These are phyloP conservation scores for Epichloe sp. DNA, from an alignment of 2,329 filamentous ascomycete species.

Conservation along the genomic window DNA sequence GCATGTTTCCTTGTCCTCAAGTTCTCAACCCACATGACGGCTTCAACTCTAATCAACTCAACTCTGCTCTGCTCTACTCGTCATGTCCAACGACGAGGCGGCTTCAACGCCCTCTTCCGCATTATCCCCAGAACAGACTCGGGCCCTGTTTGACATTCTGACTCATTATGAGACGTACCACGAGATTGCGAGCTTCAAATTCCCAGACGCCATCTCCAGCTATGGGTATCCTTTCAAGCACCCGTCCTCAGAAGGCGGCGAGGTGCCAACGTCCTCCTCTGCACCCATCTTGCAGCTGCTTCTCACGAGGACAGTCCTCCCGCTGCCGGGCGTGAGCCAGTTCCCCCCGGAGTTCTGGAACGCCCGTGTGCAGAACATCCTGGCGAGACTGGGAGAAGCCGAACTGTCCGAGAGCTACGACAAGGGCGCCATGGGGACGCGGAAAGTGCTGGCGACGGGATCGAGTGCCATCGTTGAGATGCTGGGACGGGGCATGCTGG, in stretches of 20 bases:
- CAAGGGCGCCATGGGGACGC: constrained; percentile 58
- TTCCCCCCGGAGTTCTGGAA: constrained; percentile 57
- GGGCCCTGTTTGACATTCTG: constrained; percentile 46
- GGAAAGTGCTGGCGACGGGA: constrained; percentile 63
- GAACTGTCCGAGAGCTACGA: constrained; percentile 73
- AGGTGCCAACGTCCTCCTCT: constrained; percentile 25
- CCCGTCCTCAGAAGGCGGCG: constrained; percentile 7
- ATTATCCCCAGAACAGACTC: constrained; percentile 25
- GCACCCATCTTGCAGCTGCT: constrained; percentile 57
- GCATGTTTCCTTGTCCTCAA: too few species aligned
- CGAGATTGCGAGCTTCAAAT: constrained; percentile 62
- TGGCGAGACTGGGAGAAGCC: constrained; percentile 49
- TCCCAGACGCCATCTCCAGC: constrained; percentile 45
- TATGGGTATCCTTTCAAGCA: constrained; percentile 58
- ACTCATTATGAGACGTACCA: constrained; percentile 46
- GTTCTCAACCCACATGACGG: too few species aligned
- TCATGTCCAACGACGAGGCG: not conserved
- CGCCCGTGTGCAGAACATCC: constrained; percentile 43
- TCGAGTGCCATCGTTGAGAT: constrained; percentile 58
- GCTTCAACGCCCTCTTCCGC: not conserved
- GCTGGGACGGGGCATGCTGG: constrained; percentile 51
- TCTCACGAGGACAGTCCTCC: constrained; percentile 49
- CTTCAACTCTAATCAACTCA: too few species aligned
- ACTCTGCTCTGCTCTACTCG: not conserved
- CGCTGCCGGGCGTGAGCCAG: constrained; percentile 51